These are phyloP conservation scores for Terana coerulea DNA, from an alignment of 768 basidiomycete species.

Conservation along the genomic window DNA sequence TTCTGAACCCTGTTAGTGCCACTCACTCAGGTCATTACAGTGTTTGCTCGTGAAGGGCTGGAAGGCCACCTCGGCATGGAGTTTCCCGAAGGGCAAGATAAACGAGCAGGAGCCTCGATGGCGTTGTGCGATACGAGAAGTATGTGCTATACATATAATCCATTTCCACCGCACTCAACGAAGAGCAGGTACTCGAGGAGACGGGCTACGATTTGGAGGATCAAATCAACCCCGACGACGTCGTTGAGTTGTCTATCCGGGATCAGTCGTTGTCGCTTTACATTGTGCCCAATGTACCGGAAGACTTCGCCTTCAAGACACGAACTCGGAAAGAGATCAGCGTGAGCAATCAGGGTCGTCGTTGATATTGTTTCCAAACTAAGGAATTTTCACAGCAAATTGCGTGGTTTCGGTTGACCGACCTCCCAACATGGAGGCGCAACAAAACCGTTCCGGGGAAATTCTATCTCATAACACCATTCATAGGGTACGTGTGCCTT, in stretches of 20 bases:
- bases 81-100: conserved; percentile 99
- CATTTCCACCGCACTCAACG: conserved; percentile 9
- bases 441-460: conserved; percentile 67
- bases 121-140: conserved; percentile 90
- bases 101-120: conserved; percentile 86
- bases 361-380: conserved; percentile 18
- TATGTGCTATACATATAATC: conserved; percentile 32
- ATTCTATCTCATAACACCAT: conserved; percentile 94
- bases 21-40: conserved; percentile 37
- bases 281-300: conserved; percentile 84
- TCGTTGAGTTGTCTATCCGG: conserved; percentile 81
- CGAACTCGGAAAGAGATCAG: conserved; percentile 98
- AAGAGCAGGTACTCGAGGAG: conserved; percentile 86
- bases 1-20: conserved; percentile 14
- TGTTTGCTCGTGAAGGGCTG: conserved; percentile 98
- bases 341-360: conserved; percentile 43
- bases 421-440: conserved; percentile 91
- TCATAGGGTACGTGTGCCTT: conserved; percentile 63
- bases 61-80: conserved; percentile 96
- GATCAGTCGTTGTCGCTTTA: conserved; percentile 91
- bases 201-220: conserved; percentile 88
- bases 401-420: conserved; percentile 88
- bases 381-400: conserved; percentile 65
- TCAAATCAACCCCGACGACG: conserved; percentile 60
- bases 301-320: conserved; percentile 87